Evolutionary conservation across 495 filamentous ascomycete genomes (phyloP).

Genomic region (Aspergillus ellipticus): DNA sequence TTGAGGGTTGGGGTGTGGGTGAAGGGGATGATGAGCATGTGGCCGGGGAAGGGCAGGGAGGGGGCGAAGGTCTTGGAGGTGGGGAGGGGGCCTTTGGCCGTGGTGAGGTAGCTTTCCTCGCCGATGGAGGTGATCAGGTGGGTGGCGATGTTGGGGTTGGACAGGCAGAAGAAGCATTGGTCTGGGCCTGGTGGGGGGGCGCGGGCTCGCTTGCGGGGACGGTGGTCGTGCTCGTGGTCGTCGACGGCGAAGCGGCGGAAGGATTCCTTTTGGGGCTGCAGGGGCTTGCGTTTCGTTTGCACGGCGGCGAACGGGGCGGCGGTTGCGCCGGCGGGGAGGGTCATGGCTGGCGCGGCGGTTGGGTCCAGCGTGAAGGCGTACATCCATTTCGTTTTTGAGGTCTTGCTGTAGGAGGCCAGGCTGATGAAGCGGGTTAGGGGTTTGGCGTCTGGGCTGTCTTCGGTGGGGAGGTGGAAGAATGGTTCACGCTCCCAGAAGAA

Average conservation of each 20-base stretch:
- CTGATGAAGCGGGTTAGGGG: slow-evolving; percentile 84
- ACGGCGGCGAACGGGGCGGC: slow-evolving; percentile 60
- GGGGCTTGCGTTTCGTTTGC: slow-evolving; percentile 56
- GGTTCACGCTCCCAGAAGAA: slow-evolving; percentile 89
- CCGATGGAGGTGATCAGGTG: slow-evolving; percentile 90
- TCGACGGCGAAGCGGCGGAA: slow-evolving; percentile 58
- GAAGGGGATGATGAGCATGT: slow-evolving; percentile 89
- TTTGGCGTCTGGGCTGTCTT: slow-evolving; percentile 48
- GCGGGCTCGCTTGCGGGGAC: slow-evolving; percentile 53
- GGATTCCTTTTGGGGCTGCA: slow-evolving; percentile 46
- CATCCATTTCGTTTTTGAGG: slow-evolving; percentile 73
- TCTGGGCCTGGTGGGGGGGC: slow-evolving; percentile 66
- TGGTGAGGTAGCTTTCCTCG: slow-evolving; percentile 79
- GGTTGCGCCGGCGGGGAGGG: slow-evolving; percentile 65
- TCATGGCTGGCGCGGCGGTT: slow-evolving; percentile 50
- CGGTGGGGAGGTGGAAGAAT: slow-evolving; percentile 69
- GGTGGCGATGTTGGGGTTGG: slow-evolving; percentile 72
- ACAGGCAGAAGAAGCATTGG: slow-evolving; percentile 91
- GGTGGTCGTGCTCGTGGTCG: slow-evolving; percentile 33
- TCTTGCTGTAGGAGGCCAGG: slow-evolving; percentile 71
- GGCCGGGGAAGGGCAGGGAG: slow-evolving; percentile 68
- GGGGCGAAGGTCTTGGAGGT: slow-evolving; percentile 59
- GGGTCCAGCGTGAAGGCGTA: slow-evolving; percentile 82
- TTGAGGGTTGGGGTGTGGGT: slow-evolving; percentile 67
- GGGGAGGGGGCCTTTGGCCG: slow-evolving; percentile 84